Percentiles rank a stretch among this genome's conserved stretches.
Conservation (phyloP, 805 yeast genomes). For the Zygosaccharomyces kombuchaensis region DNA sequence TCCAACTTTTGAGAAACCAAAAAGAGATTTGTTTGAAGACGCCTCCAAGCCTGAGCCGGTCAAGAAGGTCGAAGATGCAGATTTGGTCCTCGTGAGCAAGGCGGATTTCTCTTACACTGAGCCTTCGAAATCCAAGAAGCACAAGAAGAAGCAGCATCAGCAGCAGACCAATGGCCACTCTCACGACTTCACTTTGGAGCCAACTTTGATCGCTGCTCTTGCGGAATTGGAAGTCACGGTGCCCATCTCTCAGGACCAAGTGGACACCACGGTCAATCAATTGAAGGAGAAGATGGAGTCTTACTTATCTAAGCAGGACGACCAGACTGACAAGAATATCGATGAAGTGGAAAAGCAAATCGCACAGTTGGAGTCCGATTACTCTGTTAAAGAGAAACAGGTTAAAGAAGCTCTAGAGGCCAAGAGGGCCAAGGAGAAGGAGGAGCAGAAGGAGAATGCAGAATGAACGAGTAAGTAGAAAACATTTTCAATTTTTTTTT, state of each 20-base stretch:
- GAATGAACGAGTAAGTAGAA: slow-evolving; percentile 1
- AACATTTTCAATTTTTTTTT: neutral
- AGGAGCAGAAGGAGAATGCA: slow-evolving; percentile 23
- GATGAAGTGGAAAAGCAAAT: slow-evolving; percentile 74
- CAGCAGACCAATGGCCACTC: slow-evolving; percentile 29
- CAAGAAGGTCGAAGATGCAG: slow-evolving; percentile 61
- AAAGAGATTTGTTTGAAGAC: slow-evolving; percentile 31
- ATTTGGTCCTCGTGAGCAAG: slow-evolving; percentile 46
- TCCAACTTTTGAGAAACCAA: slow-evolving; percentile 66
- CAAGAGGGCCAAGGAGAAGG: slow-evolving; percentile 30
- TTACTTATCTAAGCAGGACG: slow-evolving; percentile 69
- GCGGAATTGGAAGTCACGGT: slow-evolving; percentile 71
- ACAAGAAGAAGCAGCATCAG: slow-evolving; percentile 49
- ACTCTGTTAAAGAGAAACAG: slow-evolving; percentile 42
- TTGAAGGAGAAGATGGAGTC: slow-evolving; percentile 69
- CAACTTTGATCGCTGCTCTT: slow-evolving; percentile 71
- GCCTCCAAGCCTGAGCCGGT: slow-evolving; percentile 41
- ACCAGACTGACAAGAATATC: slow-evolving; percentile 70
- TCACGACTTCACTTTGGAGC: slow-evolving; percentile 66
- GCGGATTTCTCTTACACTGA: slow-evolving; percentile 45
- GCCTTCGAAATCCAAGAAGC: slow-evolving; percentile 49
- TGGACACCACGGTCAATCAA: slow-evolving; percentile 56
- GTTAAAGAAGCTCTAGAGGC: slow-evolving; percentile 32
- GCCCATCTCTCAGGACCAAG: slow-evolving; percentile 73
- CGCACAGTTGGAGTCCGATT: slow-evolving; percentile 57